phyloP scores from a whole-genome alignment of 352 stramenopile species.

The Albugo laibachii region DNA sequence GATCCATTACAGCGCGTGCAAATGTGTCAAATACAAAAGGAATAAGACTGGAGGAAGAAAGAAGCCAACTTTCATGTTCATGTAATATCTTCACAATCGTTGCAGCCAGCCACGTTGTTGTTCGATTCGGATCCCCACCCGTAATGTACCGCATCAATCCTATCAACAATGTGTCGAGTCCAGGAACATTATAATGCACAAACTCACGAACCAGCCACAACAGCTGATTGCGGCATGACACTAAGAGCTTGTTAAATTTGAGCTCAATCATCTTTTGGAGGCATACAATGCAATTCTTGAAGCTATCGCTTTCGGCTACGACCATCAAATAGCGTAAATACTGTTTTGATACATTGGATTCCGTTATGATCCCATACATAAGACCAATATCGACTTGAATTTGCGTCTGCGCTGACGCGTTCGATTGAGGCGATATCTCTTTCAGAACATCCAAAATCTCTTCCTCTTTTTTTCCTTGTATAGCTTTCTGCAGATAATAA shows the following conservation, averaged over 20 bases:
- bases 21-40: constrained; percentile 72
- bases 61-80: constrained; percentile 56
- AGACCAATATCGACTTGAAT: constrained; percentile 68
- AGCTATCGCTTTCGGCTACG: constrained; percentile 30
- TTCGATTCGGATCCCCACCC: constrained; percentile 40
- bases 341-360: constrained; percentile 41
- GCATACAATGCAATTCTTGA: constrained; percentile 54
- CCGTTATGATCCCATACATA: constrained; percentile 60
- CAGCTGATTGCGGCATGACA: constrained; percentile 49
- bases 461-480: constrained; percentile 48
- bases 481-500: constrained; percentile 68
- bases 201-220: constrained; percentile 64
- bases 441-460: constrained; percentile 34
- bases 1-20: constrained; percentile 43
- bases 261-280: constrained; percentile 68
- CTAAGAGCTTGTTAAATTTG: constrained; percentile 64
- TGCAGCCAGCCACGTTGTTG: constrained; percentile 53
- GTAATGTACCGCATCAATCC: constrained; percentile 53
- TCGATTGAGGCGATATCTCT: constrained; percentile 13
- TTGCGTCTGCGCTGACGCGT: constrained; percentile 12
- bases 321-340: constrained; percentile 53
- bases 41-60: constrained; percentile 49
- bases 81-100: constrained; percentile 60
- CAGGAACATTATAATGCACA: constrained; percentile 44
- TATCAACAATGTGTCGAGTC: constrained; percentile 56